Evolutionary conservation across 306 rosid genomes (phyloP).

Genomic region (Amphicarpaea edgeworthii): DNA sequence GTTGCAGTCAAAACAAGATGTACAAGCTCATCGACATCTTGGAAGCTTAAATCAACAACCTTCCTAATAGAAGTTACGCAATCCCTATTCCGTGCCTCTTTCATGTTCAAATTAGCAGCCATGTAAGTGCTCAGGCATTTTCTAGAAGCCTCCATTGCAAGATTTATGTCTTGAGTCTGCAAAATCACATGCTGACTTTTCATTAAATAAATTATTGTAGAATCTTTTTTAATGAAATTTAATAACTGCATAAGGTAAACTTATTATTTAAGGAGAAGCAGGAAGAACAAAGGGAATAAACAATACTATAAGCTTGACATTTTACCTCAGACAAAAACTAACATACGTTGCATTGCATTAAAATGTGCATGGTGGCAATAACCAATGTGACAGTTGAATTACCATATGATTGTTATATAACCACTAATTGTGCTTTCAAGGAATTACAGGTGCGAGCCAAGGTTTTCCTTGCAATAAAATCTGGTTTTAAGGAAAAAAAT

Average conservation of each 20-base stretch:
- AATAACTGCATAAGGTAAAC: constrained; percentile 32
- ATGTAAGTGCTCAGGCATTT: constrained; percentile 63
- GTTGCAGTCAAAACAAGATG: constrained; percentile 62
- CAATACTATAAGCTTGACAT: neutral
- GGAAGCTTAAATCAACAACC: constrained; percentile 79
- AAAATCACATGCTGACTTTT: constrained; percentile 42
- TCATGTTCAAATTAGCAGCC: constrained; percentile 53
- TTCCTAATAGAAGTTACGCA: constrained; percentile 58
- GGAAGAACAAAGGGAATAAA: neutral
- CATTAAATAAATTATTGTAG: constrained; percentile 7
- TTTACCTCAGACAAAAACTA: constrained; percentile 20
- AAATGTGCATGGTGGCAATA: constrained; percentile 5
- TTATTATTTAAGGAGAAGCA: constrained; percentile 19
- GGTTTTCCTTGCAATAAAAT: constrained; percentile 22
- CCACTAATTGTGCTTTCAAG: constrained; percentile 16
- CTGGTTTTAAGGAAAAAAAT: constrained; percentile 3
- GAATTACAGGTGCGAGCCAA: constrained; percentile 7
- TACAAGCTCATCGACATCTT: constrained; percentile 69
- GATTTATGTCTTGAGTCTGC: constrained; percentile 63
- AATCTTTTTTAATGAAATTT: constrained; percentile 28
- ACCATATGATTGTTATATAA: constrained; percentile 17
- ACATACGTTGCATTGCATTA: constrained; percentile 27
- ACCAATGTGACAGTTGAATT: neutral
- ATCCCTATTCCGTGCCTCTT: constrained; percentile 55
- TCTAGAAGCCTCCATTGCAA: constrained; percentile 73